phyloP scores from a whole-genome alignment of 192 early-diverging fungal genomes.

The Backusella luteola region DNA sequence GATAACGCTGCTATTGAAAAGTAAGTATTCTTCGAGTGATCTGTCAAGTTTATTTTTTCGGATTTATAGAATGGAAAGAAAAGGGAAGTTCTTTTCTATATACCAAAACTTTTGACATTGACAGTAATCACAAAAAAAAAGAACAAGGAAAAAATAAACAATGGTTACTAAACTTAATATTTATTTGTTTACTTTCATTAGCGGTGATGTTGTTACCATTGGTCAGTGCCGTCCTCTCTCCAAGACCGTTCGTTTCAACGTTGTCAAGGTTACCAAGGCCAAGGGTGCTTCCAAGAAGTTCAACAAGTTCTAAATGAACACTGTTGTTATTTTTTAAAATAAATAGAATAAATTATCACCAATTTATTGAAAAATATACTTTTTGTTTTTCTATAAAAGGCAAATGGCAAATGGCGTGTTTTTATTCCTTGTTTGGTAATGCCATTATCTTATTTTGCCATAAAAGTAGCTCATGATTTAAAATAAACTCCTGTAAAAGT shows the following conservation, averaged over 20 bases:
- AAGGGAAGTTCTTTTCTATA: background rate
- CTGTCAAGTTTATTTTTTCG: background rate
- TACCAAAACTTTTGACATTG: background rate
- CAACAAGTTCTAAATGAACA: constrained; percentile 81
- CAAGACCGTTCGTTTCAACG: constrained; percentile 99
- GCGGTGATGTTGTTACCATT: constrained; percentile 93
- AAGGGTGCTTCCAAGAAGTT: constrained; percentile 85
- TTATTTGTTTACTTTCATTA: constrained; percentile 14
- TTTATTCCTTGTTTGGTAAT: background rate
- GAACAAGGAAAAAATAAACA: background rate
- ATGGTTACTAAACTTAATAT: constrained; percentile 11
- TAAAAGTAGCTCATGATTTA: background rate
- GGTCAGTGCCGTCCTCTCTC: constrained; percentile 99
- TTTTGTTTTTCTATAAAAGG: background rate
- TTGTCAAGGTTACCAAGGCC: constrained; percentile 92
- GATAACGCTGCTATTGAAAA: constrained; percentile 69
- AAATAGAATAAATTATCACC: background rate
- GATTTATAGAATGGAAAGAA: background rate
- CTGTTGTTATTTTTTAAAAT: background rate
- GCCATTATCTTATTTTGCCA: background rate
- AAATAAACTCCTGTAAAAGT: background rate
- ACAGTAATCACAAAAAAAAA: background rate
- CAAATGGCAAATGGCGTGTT: constrained; percentile 1
- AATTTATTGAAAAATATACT: background rate
- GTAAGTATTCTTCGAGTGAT: constrained; percentile 22